These are phyloP conservation scores for Penicillium hesseltinei DNA, from an alignment of 2,329 filamentous ascomycete genomes.

Conservation along the genomic window DNA sequence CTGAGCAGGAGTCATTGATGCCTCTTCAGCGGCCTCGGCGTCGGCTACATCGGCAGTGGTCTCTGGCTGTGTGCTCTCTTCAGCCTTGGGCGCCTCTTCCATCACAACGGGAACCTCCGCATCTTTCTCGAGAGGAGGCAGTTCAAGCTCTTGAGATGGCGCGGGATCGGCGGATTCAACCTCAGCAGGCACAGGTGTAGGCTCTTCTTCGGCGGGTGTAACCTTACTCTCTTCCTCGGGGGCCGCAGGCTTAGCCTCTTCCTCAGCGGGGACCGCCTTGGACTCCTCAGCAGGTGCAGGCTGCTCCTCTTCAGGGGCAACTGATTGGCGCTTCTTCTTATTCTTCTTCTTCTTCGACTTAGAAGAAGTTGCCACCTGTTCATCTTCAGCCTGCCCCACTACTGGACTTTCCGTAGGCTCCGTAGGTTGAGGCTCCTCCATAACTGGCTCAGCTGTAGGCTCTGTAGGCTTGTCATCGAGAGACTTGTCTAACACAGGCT, in stretches of 20 bases:
- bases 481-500: conserved; percentile 1
- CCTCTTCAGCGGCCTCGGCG: conserved; percentile 1
- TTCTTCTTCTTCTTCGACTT: conserved; percentile 25
- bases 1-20: conserved; percentile 17
- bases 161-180: background rate
- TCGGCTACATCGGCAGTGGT: background rate
- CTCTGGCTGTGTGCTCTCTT: conserved; percentile 5
- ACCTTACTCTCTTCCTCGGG: background rate
- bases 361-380: background rate
- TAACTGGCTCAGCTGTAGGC: background rate
- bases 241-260: background rate
- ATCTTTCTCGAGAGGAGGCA: no score
- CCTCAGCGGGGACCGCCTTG: background rate
- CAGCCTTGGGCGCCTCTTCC: background rate
- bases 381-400: background rate
- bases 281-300: background rate
- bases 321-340: conserved; percentile 23
- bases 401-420: background rate
- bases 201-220: background rate
- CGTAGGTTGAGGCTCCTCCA: background rate
- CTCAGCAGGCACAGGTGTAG: background rate
- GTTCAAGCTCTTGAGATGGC: background rate
- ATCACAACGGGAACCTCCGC: background rate
- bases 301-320: conserved; percentile 5
- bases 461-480: conserved; percentile 1